A percentile compares a stretch with the other conserved stretches of the same genome.
Conservation (phyloP, 768 basidiomycete genomes). For the Pilatotrama ljubarskyi region DNA sequence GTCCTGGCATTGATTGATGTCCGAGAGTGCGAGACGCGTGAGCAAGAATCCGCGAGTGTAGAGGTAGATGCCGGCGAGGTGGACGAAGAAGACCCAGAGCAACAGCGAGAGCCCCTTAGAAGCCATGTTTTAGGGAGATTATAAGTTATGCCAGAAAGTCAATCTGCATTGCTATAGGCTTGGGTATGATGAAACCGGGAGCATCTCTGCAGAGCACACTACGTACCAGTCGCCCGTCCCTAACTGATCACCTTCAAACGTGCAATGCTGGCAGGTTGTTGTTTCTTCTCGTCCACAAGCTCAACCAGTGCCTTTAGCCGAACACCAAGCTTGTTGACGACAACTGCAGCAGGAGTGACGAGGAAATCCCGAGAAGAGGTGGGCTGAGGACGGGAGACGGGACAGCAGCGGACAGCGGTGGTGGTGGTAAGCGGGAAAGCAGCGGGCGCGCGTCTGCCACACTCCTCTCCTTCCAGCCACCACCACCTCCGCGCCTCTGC, state of each 20-base stretch:
- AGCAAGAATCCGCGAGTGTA: conserved; percentile 93
- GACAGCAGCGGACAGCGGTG: no score
- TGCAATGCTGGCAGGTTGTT: no score
- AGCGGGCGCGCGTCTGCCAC: neutral
- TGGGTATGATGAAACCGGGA: no score
- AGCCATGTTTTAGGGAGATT: neutral
- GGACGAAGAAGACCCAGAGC: conserved; percentile 63
- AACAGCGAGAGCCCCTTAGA: conserved; percentile 32
- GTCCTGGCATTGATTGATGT: conserved; percentile 46
- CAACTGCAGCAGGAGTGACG: no score
- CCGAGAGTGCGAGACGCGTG: conserved; percentile 68
- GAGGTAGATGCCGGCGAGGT: conserved; percentile 79
- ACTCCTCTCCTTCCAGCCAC: neutral
- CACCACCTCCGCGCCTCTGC: neutral
- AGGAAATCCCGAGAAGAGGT: no score
- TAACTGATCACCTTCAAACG: no score
- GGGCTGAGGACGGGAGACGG: no score
- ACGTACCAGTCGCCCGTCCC: no score
- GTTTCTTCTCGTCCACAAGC: no score
- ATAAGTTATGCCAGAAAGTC: neutral
- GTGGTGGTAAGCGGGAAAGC: neutral
- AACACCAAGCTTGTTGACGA: no score
- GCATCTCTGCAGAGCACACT: no score
- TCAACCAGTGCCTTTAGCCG: no score
- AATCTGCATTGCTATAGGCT: neutral